Evolutionary conservation across 305 asterid species (phyloP), one percentile per base, ranked within the genome.

Genomic region (Stenogyne calaminthoides): DNA sequence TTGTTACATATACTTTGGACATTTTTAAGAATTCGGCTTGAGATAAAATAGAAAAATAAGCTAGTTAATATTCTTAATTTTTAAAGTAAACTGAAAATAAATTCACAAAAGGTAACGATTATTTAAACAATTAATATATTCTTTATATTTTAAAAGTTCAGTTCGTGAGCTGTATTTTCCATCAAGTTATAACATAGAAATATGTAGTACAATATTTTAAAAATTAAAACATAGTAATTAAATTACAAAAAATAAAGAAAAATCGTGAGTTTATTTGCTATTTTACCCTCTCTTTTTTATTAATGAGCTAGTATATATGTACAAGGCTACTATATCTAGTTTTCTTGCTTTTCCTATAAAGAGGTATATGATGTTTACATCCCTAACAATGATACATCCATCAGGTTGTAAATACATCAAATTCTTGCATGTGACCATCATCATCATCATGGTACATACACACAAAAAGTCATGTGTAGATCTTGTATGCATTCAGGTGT

Each of bases 391-490:
- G 81, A 69, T 52, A 0, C 29, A 62, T 57, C 29, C 3, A 69
- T 60, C 58, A 49, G 46, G 61, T 60, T 58, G 79, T 72, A 10
- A n/a, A n/a, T n/a, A n/a, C n/a, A n/a, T n/a, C n/a, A n/a, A n/a
- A n/a, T n/a, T n/a, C n/a, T 61, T 64, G 69, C 85, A 80, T 82
- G 88, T 81, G 89, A 75, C 62, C 65, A 6, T 51, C 81, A 47
- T 67, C 75, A 60, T 83, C 83, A 76, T 67, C 72, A 66, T 76
- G 80, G 78, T 60, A 25, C 29, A 34, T 54, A 42, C 47, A 22
- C 32, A 58, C 64, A 58, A 52, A 52, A 49, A 42, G 54, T 15
- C 1, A 27, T 27, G 32, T 1, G 1, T 27, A 2, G 39, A 12
- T 64, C 55, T 62, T 70, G 72, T 60, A 20, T 67, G 60, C 76